These are phyloP conservation scores for Inga leiocalycina DNA, from an alignment of 306 rosid genomes.

Conservation along the genomic window DNA sequence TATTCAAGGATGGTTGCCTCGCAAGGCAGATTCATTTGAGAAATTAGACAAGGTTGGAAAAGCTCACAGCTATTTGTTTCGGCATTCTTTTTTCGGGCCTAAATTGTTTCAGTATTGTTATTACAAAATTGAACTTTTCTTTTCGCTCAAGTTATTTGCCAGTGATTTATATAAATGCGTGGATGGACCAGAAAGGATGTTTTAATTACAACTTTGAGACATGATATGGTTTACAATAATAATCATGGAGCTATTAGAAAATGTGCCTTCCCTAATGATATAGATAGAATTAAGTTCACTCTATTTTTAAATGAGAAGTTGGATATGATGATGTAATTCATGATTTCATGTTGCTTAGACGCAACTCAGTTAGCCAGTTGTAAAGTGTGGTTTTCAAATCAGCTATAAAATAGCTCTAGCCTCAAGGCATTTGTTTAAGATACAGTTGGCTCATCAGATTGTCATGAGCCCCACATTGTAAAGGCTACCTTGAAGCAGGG, in stretches of 20 bases:
- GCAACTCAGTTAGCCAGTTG: neutral
- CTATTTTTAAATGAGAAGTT: neutral
- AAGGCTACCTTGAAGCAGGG: too few species aligned
- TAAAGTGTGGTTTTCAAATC: neutral
- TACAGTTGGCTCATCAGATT: neutral
- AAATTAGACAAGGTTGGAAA: slow-evolving; percentile 76
- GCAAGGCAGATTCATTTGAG: slow-evolving; percentile 79
- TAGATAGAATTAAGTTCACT: neutral
- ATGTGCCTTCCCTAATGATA: neutral
- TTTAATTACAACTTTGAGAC: neutral
- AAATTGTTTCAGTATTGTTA: neutral
- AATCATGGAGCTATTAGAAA: neutral
- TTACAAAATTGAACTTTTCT: neutral
- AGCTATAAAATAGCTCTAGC: neutral
- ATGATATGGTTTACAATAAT: too few species aligned
- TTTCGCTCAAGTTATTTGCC: neutral
- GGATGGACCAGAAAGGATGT: neutral
- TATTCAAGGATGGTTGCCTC: slow-evolving; percentile 88
- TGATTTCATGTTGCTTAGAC: neutral
- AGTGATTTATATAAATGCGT: neutral
- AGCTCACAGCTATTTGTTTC: neutral
- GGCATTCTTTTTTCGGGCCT: neutral
- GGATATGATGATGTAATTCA: neutral
- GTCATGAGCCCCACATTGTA: neutral
- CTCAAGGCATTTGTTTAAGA: neutral